A percentile compares a stretch with the other conserved stretches of the same genome.
These are phyloP conservation scores for Trametes sanguinea DNA, from an alignment of 768 basidiomycete species.

Conservation along the genomic window DNA sequence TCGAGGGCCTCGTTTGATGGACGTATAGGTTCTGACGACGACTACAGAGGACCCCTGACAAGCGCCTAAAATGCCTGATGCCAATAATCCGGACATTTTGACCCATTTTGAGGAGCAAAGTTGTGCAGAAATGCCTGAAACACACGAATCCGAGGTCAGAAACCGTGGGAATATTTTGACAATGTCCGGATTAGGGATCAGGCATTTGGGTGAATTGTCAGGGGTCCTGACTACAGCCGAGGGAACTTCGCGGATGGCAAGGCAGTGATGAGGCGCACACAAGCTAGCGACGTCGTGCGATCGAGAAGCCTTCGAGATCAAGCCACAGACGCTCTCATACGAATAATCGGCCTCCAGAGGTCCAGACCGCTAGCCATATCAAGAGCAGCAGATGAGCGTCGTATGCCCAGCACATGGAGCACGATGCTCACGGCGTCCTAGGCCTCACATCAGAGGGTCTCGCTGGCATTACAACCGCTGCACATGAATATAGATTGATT, in stretches of 20 bases:
- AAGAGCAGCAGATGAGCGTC: neutral
- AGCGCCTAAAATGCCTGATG: too few species aligned
- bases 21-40: neutral
- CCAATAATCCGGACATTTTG: too few species aligned
- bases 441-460: conserved; percentile 1
- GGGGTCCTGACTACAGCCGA: neutral
- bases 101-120: too few species aligned
- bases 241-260: neutral
- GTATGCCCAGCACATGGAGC: neutral
- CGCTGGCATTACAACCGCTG: neutral
- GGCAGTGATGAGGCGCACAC: neutral
- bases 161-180: too few species aligned
- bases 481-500: conserved; percentile 11
- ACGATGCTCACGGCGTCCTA: conserved; percentile 8
- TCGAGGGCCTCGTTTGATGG: neutral
- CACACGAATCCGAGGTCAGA: too few species aligned
- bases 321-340: neutral
- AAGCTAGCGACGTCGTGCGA: neutral
- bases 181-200: too few species aligned
- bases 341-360: neutral
- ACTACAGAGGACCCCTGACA: too few species aligned
- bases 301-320: neutral
- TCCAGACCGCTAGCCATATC: neutral
- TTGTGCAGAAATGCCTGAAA: too few species aligned
- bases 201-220: too few species aligned